Percentiles rank a stretch among this genome's conserved stretches.
Conservation (phyloP, 257 asterid genomes). For the Solanum chiquidenum region DNA sequence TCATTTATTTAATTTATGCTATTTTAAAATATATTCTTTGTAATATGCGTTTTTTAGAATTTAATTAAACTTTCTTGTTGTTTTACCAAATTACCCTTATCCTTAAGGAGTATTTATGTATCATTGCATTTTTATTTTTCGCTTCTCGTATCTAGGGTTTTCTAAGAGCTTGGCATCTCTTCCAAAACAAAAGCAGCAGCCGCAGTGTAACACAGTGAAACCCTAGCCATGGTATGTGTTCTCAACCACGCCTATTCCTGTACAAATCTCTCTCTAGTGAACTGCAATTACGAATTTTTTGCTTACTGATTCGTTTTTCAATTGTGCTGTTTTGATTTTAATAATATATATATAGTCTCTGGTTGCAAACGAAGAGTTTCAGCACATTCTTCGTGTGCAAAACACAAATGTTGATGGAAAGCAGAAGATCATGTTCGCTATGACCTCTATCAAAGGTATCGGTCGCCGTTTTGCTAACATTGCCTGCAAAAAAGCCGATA, state of each 20-base stretch:
- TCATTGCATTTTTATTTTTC: background rate
- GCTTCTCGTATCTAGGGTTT: background rate
- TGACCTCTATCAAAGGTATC: constrained; percentile 94
- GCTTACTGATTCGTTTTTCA: background rate
- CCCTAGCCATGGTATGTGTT: background rate
- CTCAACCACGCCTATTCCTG: background rate
- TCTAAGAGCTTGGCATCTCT: background rate
- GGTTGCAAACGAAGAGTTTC: constrained; percentile 82
- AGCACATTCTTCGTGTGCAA: constrained; percentile 95
- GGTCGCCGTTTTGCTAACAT: constrained; percentile 96
- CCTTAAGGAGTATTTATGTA: background rate
- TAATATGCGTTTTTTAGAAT: background rate
- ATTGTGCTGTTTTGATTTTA: background rate
- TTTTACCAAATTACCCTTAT: background rate
- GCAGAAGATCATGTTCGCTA: constrained; percentile 90
- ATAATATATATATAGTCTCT: background rate
- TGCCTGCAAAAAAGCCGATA: constrained; percentile 82
- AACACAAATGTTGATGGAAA: constrained; percentile 91
- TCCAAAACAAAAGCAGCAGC: background rate
- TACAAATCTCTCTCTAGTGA: rapidly evolving
- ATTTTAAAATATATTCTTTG: no score
- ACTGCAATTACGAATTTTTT: background rate
- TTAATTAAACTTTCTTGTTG: no score
- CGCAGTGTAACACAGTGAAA: background rate
- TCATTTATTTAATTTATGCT: background rate